Percentiles rank a stretch among this genome's conserved stretches.
Evolutionary conservation across 495 filamentous ascomycete species (phyloP).

Genomic region (Aspergillus leporis): DNA sequence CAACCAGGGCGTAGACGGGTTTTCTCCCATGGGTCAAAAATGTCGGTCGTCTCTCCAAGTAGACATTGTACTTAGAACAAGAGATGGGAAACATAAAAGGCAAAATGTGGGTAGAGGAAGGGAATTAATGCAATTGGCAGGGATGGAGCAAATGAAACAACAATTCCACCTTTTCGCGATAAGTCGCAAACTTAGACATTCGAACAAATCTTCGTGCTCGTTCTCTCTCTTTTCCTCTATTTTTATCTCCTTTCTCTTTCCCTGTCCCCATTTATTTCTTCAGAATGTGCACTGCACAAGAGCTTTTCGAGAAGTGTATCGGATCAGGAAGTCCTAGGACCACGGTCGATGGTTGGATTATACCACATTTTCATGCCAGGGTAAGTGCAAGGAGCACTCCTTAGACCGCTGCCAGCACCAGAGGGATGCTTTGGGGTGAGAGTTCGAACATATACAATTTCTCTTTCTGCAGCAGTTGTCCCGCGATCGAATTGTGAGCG

Average conservation of each 20-base stretch:
- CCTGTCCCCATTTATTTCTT: neutral
- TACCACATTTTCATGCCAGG: constrained; percentile 31
- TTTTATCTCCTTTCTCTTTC: neutral
- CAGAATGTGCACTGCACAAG: neutral
- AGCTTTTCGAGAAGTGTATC: neutral
- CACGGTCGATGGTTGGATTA: constrained; percentile 17
- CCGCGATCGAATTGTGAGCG: constrained; percentile 78
- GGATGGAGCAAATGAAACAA: neutral
- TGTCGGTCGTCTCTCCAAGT: constrained; percentile 20
- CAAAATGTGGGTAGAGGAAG: constrained; percentile 1
- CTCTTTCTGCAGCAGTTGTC: constrained; percentile 32
- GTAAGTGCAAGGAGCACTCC: constrained; percentile 31
- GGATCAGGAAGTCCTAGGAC: constrained; percentile 26
- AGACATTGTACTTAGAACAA: constrained; percentile 13
- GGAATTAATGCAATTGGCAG: neutral
- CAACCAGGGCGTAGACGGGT: constrained; percentile 21
- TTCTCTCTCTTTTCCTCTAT: constrained; percentile 32
- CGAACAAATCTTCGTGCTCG: constrained; percentile 29
- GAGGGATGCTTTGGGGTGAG: constrained; percentile 22
- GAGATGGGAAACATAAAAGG: constrained; percentile 14
- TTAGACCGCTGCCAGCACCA: constrained; percentile 19
- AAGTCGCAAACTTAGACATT: neutral
- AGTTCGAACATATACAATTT: constrained; percentile 28
- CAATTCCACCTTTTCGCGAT: neutral
- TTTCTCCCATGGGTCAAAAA: constrained; percentile 23